Base-by-base conservation (phyloP, 352 stramenopile species). In the Pythium aquatile region DNA sequence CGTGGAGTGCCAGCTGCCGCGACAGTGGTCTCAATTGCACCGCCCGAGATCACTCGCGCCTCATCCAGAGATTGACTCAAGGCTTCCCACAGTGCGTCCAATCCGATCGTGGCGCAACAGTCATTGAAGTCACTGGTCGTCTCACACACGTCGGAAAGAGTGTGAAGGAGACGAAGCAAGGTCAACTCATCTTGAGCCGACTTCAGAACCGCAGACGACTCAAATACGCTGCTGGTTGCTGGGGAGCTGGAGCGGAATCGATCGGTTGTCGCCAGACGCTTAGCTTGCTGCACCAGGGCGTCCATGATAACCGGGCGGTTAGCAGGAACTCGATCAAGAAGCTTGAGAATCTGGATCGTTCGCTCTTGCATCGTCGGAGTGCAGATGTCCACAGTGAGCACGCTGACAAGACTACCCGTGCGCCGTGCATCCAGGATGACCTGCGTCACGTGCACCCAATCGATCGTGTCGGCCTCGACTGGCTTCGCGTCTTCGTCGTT, bases 161-260 rank as follows among this genome's bases (percentile, higher is more conserved):
- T 98, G 73, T 99, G 97, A 33, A 99, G 73, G 24, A 99, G 79
- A 17, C 97, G 88, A 20, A 99, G 79, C 39, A 99, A 73, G 63
- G 98, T 98, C 17, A 98, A 73, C 67, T 99, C 96, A 68, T 96
- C 77, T 56, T 92, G 88, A 11, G 83, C 81, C 2, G 77, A 89
- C 13, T 73, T 78, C 37, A 94, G 71, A n/a, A 95, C 88, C 13
- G 87, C 86, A 20, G 88, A 92, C 0, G 84, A 82, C 55, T 91
- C 85, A 52, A 88, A 91, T 28, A 46, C 24, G 32, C 30, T 62
- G 16, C 42, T 55, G n/a, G 26, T n/a, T 3, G 58, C 7, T 2
- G 54, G 20, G 17, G 63, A 68, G 39, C 48, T 9, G 20, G 52
- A 51, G 69, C 73, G 51, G 51, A 72, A 69, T 40, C 55, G 33